Evolutionary conservation across 2,329 filamentous ascomycete species (phyloP).

Genomic region (Colletotrichum spaethianum): DNA sequence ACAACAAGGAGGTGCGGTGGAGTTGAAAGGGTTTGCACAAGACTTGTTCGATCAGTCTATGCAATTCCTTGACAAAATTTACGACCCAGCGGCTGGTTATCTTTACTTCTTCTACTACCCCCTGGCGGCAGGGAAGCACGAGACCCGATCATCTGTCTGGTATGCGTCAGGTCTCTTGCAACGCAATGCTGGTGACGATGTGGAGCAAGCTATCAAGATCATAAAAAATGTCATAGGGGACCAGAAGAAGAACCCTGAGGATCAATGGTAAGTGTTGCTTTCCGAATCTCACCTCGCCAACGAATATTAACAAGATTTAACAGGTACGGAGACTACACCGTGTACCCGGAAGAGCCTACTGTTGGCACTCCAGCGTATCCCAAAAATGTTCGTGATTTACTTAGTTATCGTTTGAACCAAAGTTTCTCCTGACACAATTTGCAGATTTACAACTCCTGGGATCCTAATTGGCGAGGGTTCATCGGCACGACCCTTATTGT

Average conservation of each 20-base stretch:
- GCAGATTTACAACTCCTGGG: constrained; percentile 69
- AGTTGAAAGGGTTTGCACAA: constrained; percentile 49
- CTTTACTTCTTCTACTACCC: constrained; percentile 63
- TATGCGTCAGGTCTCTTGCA: constrained; percentile 71
- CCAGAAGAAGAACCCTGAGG: constrained; percentile 65
- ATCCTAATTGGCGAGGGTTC: constrained; percentile 76
- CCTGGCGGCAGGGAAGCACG: constrained; percentile 63
- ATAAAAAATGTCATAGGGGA: constrained; percentile 66
- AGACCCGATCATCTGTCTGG: constrained; percentile 70
- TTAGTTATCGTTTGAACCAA: neutral
- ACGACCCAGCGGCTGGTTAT: constrained; percentile 66
- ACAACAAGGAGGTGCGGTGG: constrained; percentile 3
- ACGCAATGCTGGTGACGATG: constrained; percentile 65
- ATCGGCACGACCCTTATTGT: constrained; percentile 72
- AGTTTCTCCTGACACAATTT: constrained; percentile 21
- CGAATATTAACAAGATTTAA: neutral
- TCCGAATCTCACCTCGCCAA: constrained; percentile 57
- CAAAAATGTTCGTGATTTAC: constrained; percentile 17
- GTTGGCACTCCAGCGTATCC: constrained; percentile 68
- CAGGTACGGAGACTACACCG: constrained; percentile 56
- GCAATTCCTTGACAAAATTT: constrained; percentile 67
- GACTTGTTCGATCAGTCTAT: constrained; percentile 64
- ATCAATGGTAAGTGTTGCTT: constrained; percentile 46
- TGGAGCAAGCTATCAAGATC: constrained; percentile 65
- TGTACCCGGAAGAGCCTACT: constrained; percentile 69